Base-by-base conservation (phyloP, 805 yeast genomes). In the Torulaspora quercuum region DNA sequence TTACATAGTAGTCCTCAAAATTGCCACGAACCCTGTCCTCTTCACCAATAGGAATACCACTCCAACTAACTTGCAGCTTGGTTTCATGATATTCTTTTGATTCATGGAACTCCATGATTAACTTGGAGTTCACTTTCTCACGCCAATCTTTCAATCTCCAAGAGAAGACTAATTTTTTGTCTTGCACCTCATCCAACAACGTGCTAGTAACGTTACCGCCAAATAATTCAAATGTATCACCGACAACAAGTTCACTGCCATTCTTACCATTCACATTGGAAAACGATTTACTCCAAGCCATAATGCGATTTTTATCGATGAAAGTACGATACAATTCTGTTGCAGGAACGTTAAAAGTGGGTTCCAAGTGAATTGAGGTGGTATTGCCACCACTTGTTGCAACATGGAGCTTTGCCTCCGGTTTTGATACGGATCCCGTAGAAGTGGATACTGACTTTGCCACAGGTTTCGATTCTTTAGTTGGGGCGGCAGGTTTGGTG, bases 101-200 rank as follows among this genome's bases (percentile, higher is more conserved):
- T 37, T 61, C 65, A 39, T 76, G 76, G 48, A 92, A 75, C 24
- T 65, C 69, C 48, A 90, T 73, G 14, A 69, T 70, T 50, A 92
- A 66, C 3, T 68, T 69, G 1, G 97, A 92, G 57, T 54, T 81
- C 59, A 86, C 92, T 23, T 83, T 94, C n/a, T 64, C 63, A 56
- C 82, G 82, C 99, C 99, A 92, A 52, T 81, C 84, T 27, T 72
- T 76, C 46, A 92, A 70, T 61, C 97, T 76, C 99, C 99, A 92
- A 19, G 73, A 63, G 73, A 84, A 80, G 9, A 69, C 76, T 39
- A 92, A 78, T 35, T 65, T 65, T 50, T 76, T 72, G 55, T 75
- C 75, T 36, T 71, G 68, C n/a, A 68, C 73, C 42, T 85, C 68
- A 48, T 74, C 77, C 27, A 72, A 50, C 45, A 87, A 67, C 53